phyloP scores from a whole-genome alignment of 257 asterid genomes.

The Salvia rosmarinus region DNA sequence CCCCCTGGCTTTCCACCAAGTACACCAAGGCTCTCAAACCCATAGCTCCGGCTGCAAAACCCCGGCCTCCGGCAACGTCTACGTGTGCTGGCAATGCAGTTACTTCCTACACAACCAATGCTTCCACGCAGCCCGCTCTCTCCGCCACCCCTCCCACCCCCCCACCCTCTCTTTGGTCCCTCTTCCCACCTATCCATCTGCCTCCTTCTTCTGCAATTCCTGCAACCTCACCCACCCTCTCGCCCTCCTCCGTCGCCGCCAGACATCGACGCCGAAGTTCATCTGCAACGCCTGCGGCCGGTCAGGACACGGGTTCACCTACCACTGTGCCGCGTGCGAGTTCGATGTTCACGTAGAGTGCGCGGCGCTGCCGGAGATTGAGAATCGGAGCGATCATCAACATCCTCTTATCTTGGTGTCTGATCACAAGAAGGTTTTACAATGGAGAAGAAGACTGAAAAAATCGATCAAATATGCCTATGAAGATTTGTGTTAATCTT shows the following conservation, averaged over 20 bases:
- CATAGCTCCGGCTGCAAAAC: conserved; percentile 46
- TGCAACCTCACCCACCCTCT: conserved; percentile 57
- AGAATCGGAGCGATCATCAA: conserved; percentile 36
- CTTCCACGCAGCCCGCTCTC: conserved; percentile 49
- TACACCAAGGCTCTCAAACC: conserved; percentile 46
- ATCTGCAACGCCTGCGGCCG: conserved; percentile 58
- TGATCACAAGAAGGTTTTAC: too few relatives aligned
- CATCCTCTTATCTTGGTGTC: conserved; percentile 42
- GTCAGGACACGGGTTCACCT: conserved; percentile 51
- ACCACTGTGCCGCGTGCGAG: conserved; percentile 44
- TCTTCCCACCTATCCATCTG: conserved; percentile 58
- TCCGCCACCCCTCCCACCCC: conserved; percentile 56
- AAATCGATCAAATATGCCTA: too few relatives aligned
- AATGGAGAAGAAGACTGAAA: too few relatives aligned
- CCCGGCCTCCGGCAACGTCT: conserved; percentile 34
- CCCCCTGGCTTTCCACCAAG: conserved; percentile 49
- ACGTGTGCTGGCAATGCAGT: conserved; percentile 46
- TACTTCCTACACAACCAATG: conserved; percentile 66
- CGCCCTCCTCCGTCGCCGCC: conserved; percentile 48
- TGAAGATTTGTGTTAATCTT: too few relatives aligned
- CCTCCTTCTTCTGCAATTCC: conserved; percentile 55
- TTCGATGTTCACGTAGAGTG: conserved; percentile 56
- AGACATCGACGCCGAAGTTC: conserved; percentile 46
- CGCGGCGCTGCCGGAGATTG: conserved; percentile 48
- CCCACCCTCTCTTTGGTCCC: conserved; percentile 63